phyloP scores from a whole-genome alignment of 352 stramenopile genomes.

The Globisporangium echinulatum region DNA sequence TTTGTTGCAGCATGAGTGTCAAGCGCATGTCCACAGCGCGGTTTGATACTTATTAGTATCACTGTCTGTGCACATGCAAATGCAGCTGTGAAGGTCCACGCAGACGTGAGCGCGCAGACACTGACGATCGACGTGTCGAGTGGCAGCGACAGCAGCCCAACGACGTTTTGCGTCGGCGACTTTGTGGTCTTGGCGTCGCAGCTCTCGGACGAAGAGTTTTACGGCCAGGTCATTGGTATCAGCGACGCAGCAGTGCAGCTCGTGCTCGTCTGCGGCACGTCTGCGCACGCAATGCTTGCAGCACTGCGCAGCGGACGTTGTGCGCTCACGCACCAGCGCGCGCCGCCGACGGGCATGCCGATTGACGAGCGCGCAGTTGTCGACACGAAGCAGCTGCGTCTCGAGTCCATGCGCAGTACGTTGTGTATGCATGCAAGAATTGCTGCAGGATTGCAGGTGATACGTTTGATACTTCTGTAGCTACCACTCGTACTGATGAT shows the following conservation, averaged over 20 bases:
- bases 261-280: constrained; percentile 45
- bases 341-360: not conserved
- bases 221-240: constrained; percentile 43
- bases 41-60: not conserved
- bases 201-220: constrained; percentile 54
- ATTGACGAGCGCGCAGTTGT: constrained; percentile 22
- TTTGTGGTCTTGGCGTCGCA: constrained; percentile 42
- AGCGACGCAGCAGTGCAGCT: constrained; percentile 28
- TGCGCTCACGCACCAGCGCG: constrained; percentile 23
- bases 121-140: not conserved
- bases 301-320: constrained; percentile 36
- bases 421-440: not conserved
- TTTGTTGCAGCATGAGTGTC: not conserved
- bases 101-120: not conserved
- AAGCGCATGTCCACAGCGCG: not conserved
- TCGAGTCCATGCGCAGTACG: constrained; percentile 9
- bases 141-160: not conserved
- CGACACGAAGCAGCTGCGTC: constrained; percentile 12
- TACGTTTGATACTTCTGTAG: too few relatives aligned
- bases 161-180: constrained; percentile 40
- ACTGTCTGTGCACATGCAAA: not conserved
- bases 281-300: constrained; percentile 20
- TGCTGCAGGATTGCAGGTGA: too few relatives aligned
- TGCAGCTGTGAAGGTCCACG: constrained; percentile 1
- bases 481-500: too few relatives aligned